A percentile compares a stretch with the other conserved stretches of the same genome.
Conservation (phyloP, 345 rosid genomes). For the Gynandropsis gynandra region DNA sequence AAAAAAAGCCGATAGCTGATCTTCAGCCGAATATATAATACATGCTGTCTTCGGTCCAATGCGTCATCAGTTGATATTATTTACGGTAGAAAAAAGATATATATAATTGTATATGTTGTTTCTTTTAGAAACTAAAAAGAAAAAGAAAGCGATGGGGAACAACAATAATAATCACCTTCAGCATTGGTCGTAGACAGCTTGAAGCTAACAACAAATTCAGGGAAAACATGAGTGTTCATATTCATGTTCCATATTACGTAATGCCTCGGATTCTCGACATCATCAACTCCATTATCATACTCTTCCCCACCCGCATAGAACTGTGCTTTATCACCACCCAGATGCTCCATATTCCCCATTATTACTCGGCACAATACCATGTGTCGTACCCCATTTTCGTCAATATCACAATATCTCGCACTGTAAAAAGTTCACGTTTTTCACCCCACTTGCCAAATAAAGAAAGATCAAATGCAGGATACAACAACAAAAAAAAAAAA, state of each 20-base stretch:
- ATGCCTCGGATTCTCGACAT: constrained; percentile 52
- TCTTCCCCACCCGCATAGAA: constrained; percentile 54
- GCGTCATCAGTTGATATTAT: constrained; percentile 33
- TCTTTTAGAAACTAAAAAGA: too few species aligned
- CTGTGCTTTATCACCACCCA: constrained; percentile 48
- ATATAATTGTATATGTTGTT: too few species aligned
- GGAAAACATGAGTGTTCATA: constrained; percentile 70
- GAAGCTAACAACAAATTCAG: constrained; percentile 91
- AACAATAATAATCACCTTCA: constrained; percentile 81
- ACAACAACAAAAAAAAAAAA: too few species aligned
- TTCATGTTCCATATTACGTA: constrained; percentile 81
- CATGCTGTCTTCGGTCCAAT: constrained; percentile 34
- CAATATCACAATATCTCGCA: constrained; percentile 77
- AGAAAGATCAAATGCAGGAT: too few species aligned
- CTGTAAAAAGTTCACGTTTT: constrained; percentile 37
- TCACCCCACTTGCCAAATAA: constrained; percentile 10
- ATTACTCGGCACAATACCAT: constrained; percentile 75
- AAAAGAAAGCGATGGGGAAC: constrained; percentile 8
- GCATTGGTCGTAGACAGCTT: constrained; percentile 41
- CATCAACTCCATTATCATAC: constrained; percentile 81
- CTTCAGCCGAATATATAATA: constrained; percentile 32
- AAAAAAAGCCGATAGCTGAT: constrained; percentile 30
- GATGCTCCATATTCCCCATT: constrained; percentile 78
- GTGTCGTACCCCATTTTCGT: constrained; percentile 65
- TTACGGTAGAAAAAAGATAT: not conserved